Evolutionary conservation across 106 monocot genomes (phyloP), one percentile per base, ranked within the genome.

Genomic region (Dioscorea zingiberensis): DNA sequence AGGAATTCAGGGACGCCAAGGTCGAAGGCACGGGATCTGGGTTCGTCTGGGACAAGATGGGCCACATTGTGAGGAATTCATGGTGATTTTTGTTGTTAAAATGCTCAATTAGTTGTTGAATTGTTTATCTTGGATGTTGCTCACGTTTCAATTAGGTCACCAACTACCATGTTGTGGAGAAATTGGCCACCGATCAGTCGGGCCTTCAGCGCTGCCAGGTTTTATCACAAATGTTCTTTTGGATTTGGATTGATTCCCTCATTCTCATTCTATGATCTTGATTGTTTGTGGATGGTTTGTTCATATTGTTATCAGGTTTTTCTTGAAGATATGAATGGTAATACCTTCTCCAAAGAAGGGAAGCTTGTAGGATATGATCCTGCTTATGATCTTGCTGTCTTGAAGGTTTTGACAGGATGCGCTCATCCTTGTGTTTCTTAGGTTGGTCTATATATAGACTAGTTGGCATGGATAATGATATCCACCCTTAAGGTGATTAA

Each of bases 121-220:
- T 27, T 9, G 48, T 21, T 27, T 24, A 38, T 55, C 3, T 70
- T 13, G 53, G 25, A 70, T 49, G 30, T 21, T 72, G 55, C 13
- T 47, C n/a, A n/a, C n/a, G n/a, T n/a, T n/a, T n/a, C 15, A 44
- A 54, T 59, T 80, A 95, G 91, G 87, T 95, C 9, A 91, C 91
- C 1, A 91, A 85, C 78, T 95, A 95, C 57, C 94, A 91, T 74
- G 94, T 94, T 44, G 67, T 94, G 48, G 84, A 69, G 5, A 94
- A 94, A 69, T 83, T 94, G 58, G 94, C 87, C 28, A 81, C 71
- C 13, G 90, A 94, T 73, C 67, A 55, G 25, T 71, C 85, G 1
- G 87, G 84, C 53, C 71, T 74, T 23, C 90, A 78, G 45, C 87
- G 74, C 32, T 94, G 87, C 63, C 83, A 85, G 82, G 87, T 92